These are phyloP conservation scores for Apiospora phragmitis DNA, from an alignment of 2,329 filamentous ascomycete species.

Conservation along the genomic window DNA sequence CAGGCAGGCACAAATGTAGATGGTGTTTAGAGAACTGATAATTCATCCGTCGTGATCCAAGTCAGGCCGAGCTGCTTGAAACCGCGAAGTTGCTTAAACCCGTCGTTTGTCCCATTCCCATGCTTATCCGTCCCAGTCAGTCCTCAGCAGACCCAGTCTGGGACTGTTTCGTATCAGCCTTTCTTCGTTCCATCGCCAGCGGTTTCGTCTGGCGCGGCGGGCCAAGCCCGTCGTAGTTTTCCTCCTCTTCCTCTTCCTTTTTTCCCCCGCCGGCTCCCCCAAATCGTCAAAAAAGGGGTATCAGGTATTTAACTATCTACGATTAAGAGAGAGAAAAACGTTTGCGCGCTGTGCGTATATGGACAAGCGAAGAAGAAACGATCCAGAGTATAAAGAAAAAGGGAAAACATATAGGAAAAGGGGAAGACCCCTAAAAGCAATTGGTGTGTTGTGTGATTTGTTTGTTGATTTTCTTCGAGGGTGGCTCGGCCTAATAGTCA, in stretches of 20 bases:
- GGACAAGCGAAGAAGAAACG: constrained; percentile 11
- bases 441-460: constrained; percentile 3
- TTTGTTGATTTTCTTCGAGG: not conserved
- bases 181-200: constrained; percentile 3
- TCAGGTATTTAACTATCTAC: constrained; percentile 35
- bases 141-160: constrained; percentile 20
- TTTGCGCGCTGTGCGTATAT: constrained; percentile 8
- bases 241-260: constrained; percentile 20
- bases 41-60: constrained; percentile 24
- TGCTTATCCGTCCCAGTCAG: constrained; percentile 7
- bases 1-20: not conserved
- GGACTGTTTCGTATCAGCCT: constrained; percentile 17
- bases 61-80: constrained; percentile 22
- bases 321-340: constrained; percentile 27
- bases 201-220: not conserved
- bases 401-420: constrained; percentile 21
- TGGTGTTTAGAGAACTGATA: constrained; percentile 12
- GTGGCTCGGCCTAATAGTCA: not conserved
- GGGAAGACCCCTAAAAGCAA: constrained; percentile 16
- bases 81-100: constrained; percentile 15
- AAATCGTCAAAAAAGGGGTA: constrained; percentile 24
- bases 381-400: constrained; percentile 11
- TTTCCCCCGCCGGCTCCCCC: constrained; percentile 16
- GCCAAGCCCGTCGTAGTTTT: not conserved
- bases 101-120: constrained; percentile 9